These are phyloP conservation scores for Oryza rufipogon DNA, from an alignment of 176 grass and related monocot genomes.

Conservation along the genomic window DNA sequence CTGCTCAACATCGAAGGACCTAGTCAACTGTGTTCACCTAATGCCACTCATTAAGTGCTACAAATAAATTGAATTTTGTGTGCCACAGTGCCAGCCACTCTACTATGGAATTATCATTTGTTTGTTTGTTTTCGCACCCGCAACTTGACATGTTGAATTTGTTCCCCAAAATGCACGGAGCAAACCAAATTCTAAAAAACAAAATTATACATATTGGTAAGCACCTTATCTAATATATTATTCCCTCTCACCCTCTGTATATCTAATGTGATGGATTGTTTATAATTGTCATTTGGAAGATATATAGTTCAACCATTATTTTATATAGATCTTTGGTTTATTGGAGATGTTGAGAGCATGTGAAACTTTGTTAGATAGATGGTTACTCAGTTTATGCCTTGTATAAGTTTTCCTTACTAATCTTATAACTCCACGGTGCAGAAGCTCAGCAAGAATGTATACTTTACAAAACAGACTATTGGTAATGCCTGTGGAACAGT, in stretches of 20 bases:
- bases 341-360: not conserved
- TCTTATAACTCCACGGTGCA: conserved; percentile 24
- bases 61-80: not conserved
- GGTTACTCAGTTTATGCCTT: not conserved
- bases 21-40: not conserved
- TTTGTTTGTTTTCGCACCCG: not conserved
- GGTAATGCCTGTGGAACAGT: conserved; percentile 94
- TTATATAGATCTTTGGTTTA: not conserved
- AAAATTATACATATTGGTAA: not conserved
- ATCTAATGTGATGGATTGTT: not conserved
- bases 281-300: not conserved
- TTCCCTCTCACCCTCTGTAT: not conserved
- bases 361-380: not conserved
- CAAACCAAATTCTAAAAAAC: not conserved
- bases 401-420: not conserved
- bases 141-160: not conserved
- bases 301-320: not conserved
- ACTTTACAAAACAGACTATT: conserved; percentile 89
- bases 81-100: not conserved
- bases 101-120: not conserved
- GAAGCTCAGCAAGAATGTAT: conserved; percentile 70
- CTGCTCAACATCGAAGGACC: not conserved
- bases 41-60: not conserved
- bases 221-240: not conserved
- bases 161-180: not conserved